Evolutionary conservation across 331 rosid species (phyloP), one percentile per base, ranked within the genome.

Genomic region (Pyracantha coccinea): DNA sequence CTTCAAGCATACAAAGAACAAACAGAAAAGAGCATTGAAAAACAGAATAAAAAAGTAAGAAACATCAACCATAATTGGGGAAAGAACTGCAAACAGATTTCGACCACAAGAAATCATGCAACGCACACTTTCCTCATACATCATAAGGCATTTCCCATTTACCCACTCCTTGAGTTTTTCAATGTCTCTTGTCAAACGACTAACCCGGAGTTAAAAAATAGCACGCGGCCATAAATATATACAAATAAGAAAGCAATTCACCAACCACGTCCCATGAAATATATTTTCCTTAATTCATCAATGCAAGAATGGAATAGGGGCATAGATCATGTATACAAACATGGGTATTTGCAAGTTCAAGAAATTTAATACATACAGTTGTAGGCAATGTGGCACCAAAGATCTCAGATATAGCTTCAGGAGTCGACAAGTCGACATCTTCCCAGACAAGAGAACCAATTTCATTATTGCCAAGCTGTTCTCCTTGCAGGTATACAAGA

Each of bases 401-500:
- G 67, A 95, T 91, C 80, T 86, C 94, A 21, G 83, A 75, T 80
- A 90, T 76, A 78, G 79, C 89, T 73, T 92, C 97, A 25, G 84
- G 66, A 44, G 88, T 64, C n/a, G 86, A 89, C 72, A 95, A 71
- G 15, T 88, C 92, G 76, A 72, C 87, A 69, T 86, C 98, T 78
- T 85, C 91, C 97, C 93, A 95, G 54, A 82, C 86, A 75, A 92
- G 81, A 60, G 92, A 61, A 55, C 99, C 98, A 77, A 95, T 86
- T 82, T 89, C 91, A 41, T 78, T 92, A 84, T 86, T 79, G 38
- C 24, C 86, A 55, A 92, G 88, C 85, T 83, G 90, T 67, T 90
- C 91, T 73, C 99, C 99, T 88, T 88, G 98, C 66, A 95, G 86
- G 84, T 90, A 95, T 41, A 92, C 92, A 68, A 95, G 77, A 79